Evolutionary conservation across 2,329 filamentous ascomycete genomes (phyloP), one percentile per base, ranked within the genome.

Genomic region (Alternaria sp.): DNA sequence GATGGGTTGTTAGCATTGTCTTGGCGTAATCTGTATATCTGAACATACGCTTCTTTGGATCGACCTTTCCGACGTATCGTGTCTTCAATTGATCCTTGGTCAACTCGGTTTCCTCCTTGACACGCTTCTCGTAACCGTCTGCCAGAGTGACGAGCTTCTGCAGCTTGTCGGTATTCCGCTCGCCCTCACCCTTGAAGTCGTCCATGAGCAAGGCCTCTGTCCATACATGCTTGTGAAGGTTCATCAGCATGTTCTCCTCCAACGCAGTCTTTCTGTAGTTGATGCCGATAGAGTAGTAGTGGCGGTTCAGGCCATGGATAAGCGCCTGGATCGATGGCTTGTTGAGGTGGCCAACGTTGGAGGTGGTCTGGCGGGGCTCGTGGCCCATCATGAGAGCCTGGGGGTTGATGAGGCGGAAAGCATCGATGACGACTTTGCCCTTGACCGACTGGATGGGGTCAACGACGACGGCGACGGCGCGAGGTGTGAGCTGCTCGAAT

Each of bases 191-290:
- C 67, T 89, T 87, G 86, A 99, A 99, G 80, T 98, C 94, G 62
- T 94, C 92, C 93, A 99, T 98, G 78, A 97, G 89, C 67, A 99
- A 81, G 5, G 94, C 95, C 80, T 99, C 95, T 0, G 96, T 99
- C 95, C 95, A 99, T 44, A 97, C 94, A 71, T 98, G 95, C 86
- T 99, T 99, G 87, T 99, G 95, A 68, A 99, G 84, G 79, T 99
- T 99, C 96, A 99, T 99, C 74, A 99, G 82, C 95, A 99, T 99
- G 81, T 97, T 98, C 85, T 99, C 96, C 80, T 99, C 95, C 51
- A 99, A 85, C 1, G 93, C 94, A 0, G 94, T 97, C 85, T 99
- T 99, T 77, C 94, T 87, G 82, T 99, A 99, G 82, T 97, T 94
- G 83, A 99, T 98, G 61, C 88, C 94, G 77, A 99, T 99, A 72